Evolutionary conservation across 768 basidiomycete species (phyloP), one percentile per base, ranked within the genome.

Genomic region (Phanerodontia chrysosporium): DNA sequence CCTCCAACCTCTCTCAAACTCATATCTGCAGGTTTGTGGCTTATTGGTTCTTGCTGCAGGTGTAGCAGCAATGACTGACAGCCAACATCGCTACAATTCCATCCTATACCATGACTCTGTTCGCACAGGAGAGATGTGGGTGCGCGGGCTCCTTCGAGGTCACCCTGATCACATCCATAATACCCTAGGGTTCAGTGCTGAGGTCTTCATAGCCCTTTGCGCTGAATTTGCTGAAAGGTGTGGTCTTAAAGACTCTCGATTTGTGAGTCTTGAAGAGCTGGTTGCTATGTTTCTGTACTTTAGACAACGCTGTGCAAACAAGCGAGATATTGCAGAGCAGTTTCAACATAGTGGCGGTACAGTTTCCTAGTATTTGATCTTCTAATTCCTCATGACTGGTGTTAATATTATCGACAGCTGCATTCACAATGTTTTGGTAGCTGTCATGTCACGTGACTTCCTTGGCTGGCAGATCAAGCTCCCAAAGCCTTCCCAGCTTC

Each of bases 271-370:
- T 7, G 44, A 45, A 18, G 67, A 68, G 56, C 48, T 69, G 57
- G 24, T 60, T 2, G 67, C 65, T 10, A 71, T 72, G 12, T 71
- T 68, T 55, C 64, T 72, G 16, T 71, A 68, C 49, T 62, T 51
- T n/a, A 67, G 57, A 55, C 61, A 66, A 8, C 69, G 64, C 45
- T 67, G 64, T 0, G 35, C 69, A 16, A 51, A 59, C n/a, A 45
- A 68, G 14, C n/a, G 59, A 18, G 62, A 67, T 60, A 45, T 68
- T 18, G 65, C 60, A 27, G 70, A 72, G 39, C 46, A 63, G 14
- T 73, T 73, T 62, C 71, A 73, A 55, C 45, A 55, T 10, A 55
- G 65, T 21, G 52, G 57, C 27, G 59, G 64, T 12, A 66, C 67
- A 6, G 64, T 66, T 45, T 59, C 59, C 18, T 21, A 32, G 64